Percentiles rank a stretch among this genome's conserved stretches.
Evolutionary conservation across 2,329 filamentous ascomycete genomes (phyloP).

Genomic region (Tolypocladium sp.): DNA sequence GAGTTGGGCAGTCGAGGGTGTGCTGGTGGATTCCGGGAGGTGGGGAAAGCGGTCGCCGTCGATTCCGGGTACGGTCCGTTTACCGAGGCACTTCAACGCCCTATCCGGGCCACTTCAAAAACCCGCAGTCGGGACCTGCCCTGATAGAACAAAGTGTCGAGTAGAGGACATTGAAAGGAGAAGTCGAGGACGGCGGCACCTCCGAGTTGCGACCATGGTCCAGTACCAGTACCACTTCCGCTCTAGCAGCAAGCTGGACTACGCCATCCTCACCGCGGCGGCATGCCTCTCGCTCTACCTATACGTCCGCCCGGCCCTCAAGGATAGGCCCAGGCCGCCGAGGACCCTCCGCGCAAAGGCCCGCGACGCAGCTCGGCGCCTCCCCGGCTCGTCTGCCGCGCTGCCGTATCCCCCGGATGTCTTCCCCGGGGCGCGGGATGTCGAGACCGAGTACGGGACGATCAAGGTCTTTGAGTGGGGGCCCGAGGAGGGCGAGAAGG

Average conservation of each 20-base stretch:
- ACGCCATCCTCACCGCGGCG: constrained; percentile 9
- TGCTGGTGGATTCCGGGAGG: neutral
- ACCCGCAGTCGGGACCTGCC: neutral
- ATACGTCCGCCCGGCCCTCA: constrained; percentile 15
- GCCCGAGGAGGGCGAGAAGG: constrained; percentile 58
- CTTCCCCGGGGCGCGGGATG: constrained; percentile 60
- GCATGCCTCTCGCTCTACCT: constrained; percentile 27
- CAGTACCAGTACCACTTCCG: neutral
- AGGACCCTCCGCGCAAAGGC: neutral
- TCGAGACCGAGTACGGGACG: constrained; percentile 60
- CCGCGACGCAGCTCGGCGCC: neutral
- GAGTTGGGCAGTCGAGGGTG: neutral
- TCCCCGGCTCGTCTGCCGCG: neutral
- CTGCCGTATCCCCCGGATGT: constrained; percentile 60
- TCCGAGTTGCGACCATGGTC: neutral
- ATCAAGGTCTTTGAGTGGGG: constrained; percentile 77
- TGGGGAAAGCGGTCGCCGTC: neutral
- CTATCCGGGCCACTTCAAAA: neutral
- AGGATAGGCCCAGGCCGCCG: constrained; percentile 5
- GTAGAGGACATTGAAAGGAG: neutral
- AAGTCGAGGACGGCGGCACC: neutral
- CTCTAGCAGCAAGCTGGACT: constrained; percentile 1
- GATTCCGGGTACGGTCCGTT: neutral
- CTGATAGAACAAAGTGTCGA: neutral
- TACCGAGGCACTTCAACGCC: neutral